Evolutionary conservation across 2,329 filamentous ascomycete species (phyloP).

Genomic region (Arthrobotrys sphaeroides): DNA sequence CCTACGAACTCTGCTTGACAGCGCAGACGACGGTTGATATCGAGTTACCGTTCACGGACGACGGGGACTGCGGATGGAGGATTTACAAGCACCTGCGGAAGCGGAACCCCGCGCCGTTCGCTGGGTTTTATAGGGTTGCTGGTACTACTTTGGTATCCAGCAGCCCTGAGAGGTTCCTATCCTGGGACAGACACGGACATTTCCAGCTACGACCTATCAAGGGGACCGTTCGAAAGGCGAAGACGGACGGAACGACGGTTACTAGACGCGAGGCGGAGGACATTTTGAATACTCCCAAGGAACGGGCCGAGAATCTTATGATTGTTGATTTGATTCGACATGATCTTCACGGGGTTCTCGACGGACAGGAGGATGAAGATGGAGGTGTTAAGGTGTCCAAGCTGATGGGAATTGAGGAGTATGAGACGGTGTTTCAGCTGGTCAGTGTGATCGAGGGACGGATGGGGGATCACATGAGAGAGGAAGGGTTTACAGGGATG

Average conservation of each 20-base stretch:
- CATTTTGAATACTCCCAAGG: constrained; percentile 82
- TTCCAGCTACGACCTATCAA: constrained; percentile 94
- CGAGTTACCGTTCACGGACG: constrained; percentile 56
- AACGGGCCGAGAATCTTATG: constrained; percentile 96
- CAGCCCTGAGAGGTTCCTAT: constrained; percentile 89
- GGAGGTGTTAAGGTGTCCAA: constrained; percentile 79
- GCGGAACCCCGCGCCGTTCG: constrained; percentile 83
- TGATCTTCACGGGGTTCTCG: constrained; percentile 73
- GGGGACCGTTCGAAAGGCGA: constrained; percentile 79
- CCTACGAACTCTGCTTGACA: constrained; percentile 63
- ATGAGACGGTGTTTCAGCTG: constrained; percentile 90
- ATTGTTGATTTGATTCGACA: constrained; percentile 97
- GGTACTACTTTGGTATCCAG: constrained; percentile 78
- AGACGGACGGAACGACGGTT: constrained; percentile 71
- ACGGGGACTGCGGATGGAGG: constrained; percentile 68
- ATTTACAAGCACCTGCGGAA: constrained; percentile 76
- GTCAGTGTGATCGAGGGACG: constrained; percentile 84
- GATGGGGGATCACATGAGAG: constrained; percentile 59
- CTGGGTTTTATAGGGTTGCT: constrained; percentile 79
- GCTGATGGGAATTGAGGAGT: constrained; percentile 87
- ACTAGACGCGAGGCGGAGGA: constrained; percentile 73
- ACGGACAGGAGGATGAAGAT: constrained; percentile 59
- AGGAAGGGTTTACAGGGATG: constrained; percentile 69
- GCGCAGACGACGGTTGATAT: constrained; percentile 58
- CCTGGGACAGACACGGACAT: constrained; percentile 70